phyloP scores from a whole-genome alignment of 2,329 filamentous ascomycete species.

The Chrysoporthe cubensis region DNA sequence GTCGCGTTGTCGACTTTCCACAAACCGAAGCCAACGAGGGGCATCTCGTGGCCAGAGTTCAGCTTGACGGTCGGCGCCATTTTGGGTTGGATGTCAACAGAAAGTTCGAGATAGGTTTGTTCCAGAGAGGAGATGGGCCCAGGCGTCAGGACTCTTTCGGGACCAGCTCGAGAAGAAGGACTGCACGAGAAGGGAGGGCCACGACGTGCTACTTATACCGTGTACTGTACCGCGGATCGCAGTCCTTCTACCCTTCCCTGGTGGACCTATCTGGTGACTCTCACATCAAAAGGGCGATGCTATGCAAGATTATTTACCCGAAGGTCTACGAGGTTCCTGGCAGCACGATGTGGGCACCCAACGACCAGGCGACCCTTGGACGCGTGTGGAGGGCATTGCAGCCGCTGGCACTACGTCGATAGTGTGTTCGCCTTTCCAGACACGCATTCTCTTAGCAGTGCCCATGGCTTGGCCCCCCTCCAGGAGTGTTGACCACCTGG shows the following conservation, averaged over 20 bases:
- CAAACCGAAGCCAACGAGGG: conserved; percentile 75
- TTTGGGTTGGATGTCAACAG: background rate
- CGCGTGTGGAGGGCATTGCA: conserved; percentile 5
- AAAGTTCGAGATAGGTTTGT: background rate
- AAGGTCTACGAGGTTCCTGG: conserved; percentile 21
- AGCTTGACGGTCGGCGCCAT: conserved; percentile 55
- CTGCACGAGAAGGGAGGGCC: background rate
- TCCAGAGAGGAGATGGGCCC: background rate
- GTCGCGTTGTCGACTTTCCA: conserved; percentile 82
- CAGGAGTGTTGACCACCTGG: background rate
- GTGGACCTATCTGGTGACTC: conserved; percentile 18
- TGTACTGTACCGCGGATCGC: background rate
- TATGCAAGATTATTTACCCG: conserved; percentile 23
- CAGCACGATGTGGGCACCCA: conserved; percentile 19
- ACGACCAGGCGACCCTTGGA: conserved; percentile 20
- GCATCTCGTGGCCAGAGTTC: conserved; percentile 70
- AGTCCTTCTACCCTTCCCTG: background rate
- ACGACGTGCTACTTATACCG: conserved; percentile 18
- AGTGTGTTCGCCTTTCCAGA: background rate
- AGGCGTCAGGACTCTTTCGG: background rate
- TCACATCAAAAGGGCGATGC: conserved; percentile 6
- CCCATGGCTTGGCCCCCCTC: background rate
- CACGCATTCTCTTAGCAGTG: background rate
- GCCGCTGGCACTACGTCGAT: conserved; percentile 12
- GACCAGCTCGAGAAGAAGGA: background rate